Percentiles rank a stretch among this genome's conserved stretches.
Evolutionary conservation across 2,329 filamentous ascomycete genomes (phyloP).

Genomic region (Byssothecium circinans): DNA sequence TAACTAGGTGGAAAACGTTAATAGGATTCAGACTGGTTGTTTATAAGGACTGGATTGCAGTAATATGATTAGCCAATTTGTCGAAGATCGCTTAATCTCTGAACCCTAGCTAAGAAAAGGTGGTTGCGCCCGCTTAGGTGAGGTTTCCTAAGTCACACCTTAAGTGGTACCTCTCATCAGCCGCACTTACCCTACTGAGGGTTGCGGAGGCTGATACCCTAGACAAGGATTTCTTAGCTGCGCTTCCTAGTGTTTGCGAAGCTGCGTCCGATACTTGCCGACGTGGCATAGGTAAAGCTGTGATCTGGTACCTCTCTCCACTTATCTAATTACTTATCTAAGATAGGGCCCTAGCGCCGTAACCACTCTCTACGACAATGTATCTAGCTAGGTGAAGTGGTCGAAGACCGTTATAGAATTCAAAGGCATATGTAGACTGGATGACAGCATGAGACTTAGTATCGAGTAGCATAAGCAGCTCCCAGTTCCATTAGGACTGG

Average conservation of each 20-base stretch:
- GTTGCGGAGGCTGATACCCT: background rate
- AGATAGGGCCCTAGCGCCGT: no score
- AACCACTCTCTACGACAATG: no score
- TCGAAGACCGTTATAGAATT: no score
- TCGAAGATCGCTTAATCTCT: background rate
- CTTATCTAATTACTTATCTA: no score
- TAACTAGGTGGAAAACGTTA: no score
- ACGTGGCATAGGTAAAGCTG: background rate
- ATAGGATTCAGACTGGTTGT: no score
- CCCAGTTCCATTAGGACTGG: background rate
- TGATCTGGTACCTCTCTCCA: background rate
- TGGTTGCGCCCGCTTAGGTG: background rate
- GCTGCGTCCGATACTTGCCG: no score
- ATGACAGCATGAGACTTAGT: no score
- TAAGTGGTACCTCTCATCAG: background rate
- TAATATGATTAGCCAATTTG: background rate
- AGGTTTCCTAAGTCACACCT: slow-evolving; percentile 1
- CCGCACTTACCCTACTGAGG: background rate
- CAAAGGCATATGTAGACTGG: no score
- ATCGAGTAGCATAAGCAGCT: no score
- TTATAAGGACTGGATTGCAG: background rate
- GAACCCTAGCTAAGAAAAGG: slow-evolving; percentile 1
- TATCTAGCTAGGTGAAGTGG: no score
- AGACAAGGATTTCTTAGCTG: slow-evolving; percentile 1
- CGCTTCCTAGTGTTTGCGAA: background rate